These are phyloP conservation scores for Hansfordia pulvinata DNA, from an alignment of 2,329 filamentous ascomycete genomes.

Conservation along the genomic window DNA sequence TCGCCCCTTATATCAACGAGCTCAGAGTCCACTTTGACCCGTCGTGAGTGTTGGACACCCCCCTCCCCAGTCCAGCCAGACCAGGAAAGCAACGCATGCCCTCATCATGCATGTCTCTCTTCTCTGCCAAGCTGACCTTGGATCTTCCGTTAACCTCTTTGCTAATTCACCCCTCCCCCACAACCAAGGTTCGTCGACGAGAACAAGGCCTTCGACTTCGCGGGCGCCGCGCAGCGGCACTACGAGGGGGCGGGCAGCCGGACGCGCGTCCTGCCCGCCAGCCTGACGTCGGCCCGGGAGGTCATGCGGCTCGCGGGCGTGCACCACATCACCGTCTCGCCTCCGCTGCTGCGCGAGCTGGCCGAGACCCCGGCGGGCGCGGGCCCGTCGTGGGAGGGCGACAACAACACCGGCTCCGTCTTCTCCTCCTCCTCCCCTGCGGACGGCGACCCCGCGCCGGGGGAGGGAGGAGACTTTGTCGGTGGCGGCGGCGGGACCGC, in stretches of 20 bases:
- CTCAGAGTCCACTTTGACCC: slow-evolving; percentile 46
- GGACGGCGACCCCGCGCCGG: too few species aligned
- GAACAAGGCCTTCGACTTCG: slow-evolving; percentile 34
- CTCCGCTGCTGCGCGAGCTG: slow-evolving; percentile 33
- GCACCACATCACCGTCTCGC: slow-evolving; percentile 45
- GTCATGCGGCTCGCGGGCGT: slow-evolving; percentile 43
- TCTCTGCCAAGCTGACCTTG: not conserved
- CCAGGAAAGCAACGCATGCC: too few species aligned
- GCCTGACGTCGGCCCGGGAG: slow-evolving; percentile 41
- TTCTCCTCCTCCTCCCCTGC: slow-evolving; percentile 7
- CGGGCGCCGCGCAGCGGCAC: slow-evolving; percentile 36
- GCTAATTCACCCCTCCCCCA: too few species aligned
- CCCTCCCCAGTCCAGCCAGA: not conserved
- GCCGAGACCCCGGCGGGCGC: slow-evolving; percentile 19
- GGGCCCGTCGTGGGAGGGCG: slow-evolving; percentile 15
- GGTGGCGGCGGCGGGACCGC: too few species aligned
- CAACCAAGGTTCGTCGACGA: slow-evolving; percentile 31
- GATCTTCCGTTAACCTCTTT: slow-evolving; percentile 1
- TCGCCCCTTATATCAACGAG: slow-evolving; percentile 54
- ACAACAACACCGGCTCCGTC: slow-evolving; percentile 13
- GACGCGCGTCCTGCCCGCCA: slow-evolving; percentile 42
- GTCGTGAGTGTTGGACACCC: slow-evolving; percentile 19
- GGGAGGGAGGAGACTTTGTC: too few species aligned
- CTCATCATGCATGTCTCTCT: not conserved
- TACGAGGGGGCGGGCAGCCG: slow-evolving; percentile 25